A percentile compares a stretch with the other conserved stretches of the same genome.
phyloP scores from a whole-genome alignment of 148 eudicot species.

The Polygonum aviculare region DNA sequence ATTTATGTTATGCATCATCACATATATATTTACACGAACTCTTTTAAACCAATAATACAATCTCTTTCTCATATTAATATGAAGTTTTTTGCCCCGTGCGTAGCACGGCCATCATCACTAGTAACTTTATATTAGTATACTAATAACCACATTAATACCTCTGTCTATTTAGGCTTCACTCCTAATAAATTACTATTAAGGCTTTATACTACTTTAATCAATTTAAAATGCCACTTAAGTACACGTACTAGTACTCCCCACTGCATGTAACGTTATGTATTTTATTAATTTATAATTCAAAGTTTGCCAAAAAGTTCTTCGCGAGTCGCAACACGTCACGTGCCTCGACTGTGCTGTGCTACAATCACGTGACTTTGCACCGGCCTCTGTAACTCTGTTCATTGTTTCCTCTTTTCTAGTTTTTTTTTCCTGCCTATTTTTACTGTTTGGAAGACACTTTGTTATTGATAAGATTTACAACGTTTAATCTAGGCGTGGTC shows the following conservation, averaged over 20 bases:
- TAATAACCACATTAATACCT: constrained; percentile 5
- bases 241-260: constrained; percentile 4
- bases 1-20: too few species aligned
- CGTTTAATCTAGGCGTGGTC: too few species aligned
- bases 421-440: not conserved
- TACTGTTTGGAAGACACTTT: not conserved
- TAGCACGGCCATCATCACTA: too few species aligned
- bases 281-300: not conserved
- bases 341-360: constrained; percentile 11
- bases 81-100: too few species aligned
- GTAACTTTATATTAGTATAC: not conserved
- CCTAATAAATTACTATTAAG: not conserved
- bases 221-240: not conserved
- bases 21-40: too few species aligned
- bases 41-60: too few species aligned
- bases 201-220: not conserved
- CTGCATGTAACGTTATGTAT: not conserved
- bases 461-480: not conserved
- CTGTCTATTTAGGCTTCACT: constrained; percentile 7
- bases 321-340: constrained; percentile 10
- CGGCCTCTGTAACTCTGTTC: constrained; percentile 7
- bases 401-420: not conserved
- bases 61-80: too few species aligned
- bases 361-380: constrained; percentile 6
- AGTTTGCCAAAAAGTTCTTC: constrained; percentile 10